Conservation (phyloP, 2,329 filamentous ascomycete species). For the Penicillium nordicum region DNA sequence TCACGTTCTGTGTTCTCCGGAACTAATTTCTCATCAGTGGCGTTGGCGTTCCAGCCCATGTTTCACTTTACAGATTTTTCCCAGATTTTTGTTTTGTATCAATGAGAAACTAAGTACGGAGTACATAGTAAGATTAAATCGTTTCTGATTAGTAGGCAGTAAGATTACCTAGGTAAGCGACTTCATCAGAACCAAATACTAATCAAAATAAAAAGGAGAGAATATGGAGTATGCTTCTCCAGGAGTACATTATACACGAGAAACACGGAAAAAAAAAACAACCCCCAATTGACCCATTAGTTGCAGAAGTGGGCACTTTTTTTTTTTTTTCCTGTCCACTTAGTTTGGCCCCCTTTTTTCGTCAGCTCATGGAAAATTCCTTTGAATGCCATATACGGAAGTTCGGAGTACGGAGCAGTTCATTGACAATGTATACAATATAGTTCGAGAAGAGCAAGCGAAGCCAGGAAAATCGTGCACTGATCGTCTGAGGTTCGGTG, state of each 20-base stretch:
- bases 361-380: background rate
- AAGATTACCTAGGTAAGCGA: background rate
- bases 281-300: background rate
- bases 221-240: background rate
- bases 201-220: background rate
- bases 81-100: background rate
- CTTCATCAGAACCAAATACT: background rate
- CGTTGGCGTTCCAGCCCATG: slow-evolving; percentile 21
- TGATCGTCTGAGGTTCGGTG: slow-evolving; percentile 1
- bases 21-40: slow-evolving; percentile 10
- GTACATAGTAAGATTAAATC: background rate
- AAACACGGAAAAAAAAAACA: background rate
- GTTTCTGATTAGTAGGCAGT: background rate
- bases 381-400: background rate
- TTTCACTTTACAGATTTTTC: slow-evolving; percentile 21
- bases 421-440: background rate
- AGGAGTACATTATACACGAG: background rate
- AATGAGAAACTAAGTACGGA: background rate
- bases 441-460: slow-evolving; percentile 1
- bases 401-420: background rate
- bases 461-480: background rate
- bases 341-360: background rate
- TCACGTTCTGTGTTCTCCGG: background rate
- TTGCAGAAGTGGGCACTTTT: background rate
- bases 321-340: background rate